These are phyloP conservation scores for Ogataea minuta DNA, from an alignment of 805 yeast genomes.

Conservation along the genomic window DNA sequence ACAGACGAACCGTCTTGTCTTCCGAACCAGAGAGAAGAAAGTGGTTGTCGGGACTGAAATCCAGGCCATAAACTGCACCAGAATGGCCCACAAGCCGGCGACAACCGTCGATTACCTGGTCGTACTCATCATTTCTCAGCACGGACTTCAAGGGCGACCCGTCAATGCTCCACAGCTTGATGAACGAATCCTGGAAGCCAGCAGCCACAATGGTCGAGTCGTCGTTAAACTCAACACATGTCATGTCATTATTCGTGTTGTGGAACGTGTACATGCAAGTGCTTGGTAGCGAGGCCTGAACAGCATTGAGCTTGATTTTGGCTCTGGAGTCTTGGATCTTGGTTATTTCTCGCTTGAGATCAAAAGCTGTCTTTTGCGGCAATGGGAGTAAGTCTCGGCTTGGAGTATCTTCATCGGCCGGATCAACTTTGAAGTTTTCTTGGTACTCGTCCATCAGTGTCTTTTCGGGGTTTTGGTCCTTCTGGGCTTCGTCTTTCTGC, in stretches of 20 bases:
- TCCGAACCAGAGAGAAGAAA: constrained; percentile 82
- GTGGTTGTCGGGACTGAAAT: constrained; percentile 87
- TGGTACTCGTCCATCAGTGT: constrained; percentile 66
- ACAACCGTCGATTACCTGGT: constrained; percentile 34
- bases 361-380: constrained; percentile 78
- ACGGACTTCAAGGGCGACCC: constrained; percentile 77
- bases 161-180: constrained; percentile 90
- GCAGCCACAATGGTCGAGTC: constrained; percentile 88
- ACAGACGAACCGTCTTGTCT: constrained; percentile 86
- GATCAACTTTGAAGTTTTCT: constrained; percentile 52
- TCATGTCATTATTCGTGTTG: constrained; percentile 85
- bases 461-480: constrained; percentile 30
- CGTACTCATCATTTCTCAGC: constrained; percentile 52
- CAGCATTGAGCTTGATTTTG: constrained; percentile 61
- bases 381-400: constrained; percentile 73
- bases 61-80: constrained; percentile 88
- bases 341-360: constrained; percentile 74
- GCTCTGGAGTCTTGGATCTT: constrained; percentile 81
- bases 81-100: constrained; percentile 82
- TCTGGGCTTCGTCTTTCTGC: constrained; percentile 61
- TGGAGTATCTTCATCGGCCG: constrained; percentile 64
- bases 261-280: constrained; percentile 98
- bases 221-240: constrained; percentile 82
- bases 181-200: constrained; percentile 89
- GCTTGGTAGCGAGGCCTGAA: constrained; percentile 84